Evolutionary conservation across 495 filamentous ascomycete genomes (phyloP).

Genomic region (Symbiotaphrina buchneri): DNA sequence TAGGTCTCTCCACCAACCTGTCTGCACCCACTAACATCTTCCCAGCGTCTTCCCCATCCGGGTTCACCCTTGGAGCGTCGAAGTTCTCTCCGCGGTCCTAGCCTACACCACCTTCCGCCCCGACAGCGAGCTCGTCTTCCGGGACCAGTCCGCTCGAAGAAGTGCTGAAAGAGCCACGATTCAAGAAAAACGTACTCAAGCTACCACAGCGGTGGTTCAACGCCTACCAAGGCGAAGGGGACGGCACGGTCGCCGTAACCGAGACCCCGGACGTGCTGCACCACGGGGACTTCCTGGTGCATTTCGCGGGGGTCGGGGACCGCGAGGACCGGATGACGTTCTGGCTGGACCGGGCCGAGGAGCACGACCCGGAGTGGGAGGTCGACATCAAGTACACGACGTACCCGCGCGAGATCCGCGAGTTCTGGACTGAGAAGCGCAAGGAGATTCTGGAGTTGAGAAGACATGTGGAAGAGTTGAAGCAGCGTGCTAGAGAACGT

Average conservation of each 20-base stretch:
- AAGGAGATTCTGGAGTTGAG: slow-evolving; percentile 4
- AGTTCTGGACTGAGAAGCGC: slow-evolving; percentile 13
- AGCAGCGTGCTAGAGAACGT: slow-evolving; percentile 5
- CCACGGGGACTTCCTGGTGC: slow-evolving; percentile 16
- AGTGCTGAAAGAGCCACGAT: slow-evolving; percentile 13
- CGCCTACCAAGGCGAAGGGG: slow-evolving; percentile 11
- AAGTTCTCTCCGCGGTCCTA: slow-evolving; percentile 14
- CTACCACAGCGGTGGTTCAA: slow-evolving; percentile 21
- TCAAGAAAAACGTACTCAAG: slow-evolving; percentile 7
- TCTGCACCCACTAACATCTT: slow-evolving; percentile 17
- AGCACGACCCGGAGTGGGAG: slow-evolving; percentile 17
- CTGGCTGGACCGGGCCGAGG: slow-evolving; percentile 13
- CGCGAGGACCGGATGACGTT: slow-evolving; percentile 12
- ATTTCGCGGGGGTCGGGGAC: slow-evolving; percentile 14
- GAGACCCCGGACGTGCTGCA: slow-evolving; percentile 1
- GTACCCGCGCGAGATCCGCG: slow-evolving; percentile 13
- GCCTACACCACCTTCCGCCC: slow-evolving; percentile 13
- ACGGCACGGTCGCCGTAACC: slow-evolving; percentile 7
- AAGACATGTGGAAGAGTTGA: slow-evolving; percentile 4
- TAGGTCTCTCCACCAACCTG: slow-evolving; percentile 4
- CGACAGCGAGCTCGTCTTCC: slow-evolving; percentile 10
- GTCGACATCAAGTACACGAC: slow-evolving; percentile 13
- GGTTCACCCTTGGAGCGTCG: slow-evolving; percentile 17
- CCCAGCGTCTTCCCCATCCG: slow-evolving; percentile 15
- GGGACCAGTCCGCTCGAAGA: slow-evolving; percentile 14